Base-by-base conservation (phyloP, 108 stramenopile species). In the Bacterosira constricta region DNA sequence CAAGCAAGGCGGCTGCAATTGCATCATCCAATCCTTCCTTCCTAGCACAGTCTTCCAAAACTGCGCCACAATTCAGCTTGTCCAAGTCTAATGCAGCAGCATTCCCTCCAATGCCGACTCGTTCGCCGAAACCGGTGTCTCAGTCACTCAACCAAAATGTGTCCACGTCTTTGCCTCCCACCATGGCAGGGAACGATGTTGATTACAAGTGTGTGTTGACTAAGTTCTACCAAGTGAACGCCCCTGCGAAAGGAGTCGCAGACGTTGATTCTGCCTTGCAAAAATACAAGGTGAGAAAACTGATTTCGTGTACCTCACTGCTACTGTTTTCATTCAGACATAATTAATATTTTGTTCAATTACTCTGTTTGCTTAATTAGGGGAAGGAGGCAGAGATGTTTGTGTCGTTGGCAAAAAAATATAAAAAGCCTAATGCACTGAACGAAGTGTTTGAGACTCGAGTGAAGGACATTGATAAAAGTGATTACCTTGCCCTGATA, bases 351-450 rank as follows among this genome's bases (percentile, higher is more conserved):
- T 41, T 49, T 20, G 47, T 49, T 49, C 25, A 23, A 25, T 25
- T 20, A 41, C 26, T 63, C 20, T n/a, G n/a, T 70, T 32, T 12
- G 47, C 60, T 21, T 12, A 9, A 29, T 69, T 53, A 72, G 71
- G 87, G 86, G 6, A 69, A 71, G 23, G 89, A 93, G 63, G 60
- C 65, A 12, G 87, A 85, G 26, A 75, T 94, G 84, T 88, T 94
- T 54, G 72, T 57, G 27, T 86, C 83, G 41, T 61, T 90, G 51
- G 84, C 88, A 25, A 69, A 62, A 18, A 89, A 86, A 52, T 90
- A 87, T 68, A 74, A 71, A 10, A 78, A 80, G 10, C 64, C 78
- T 18, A 92, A 86, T 49, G 85, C 88, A 7, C 49, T 91, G 50
- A 82, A 88, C 27, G 66, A 52, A 56, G 66, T 38, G 31, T 63